A percentile compares a stretch with the other conserved stretches of the same genome.
phyloP scores from a whole-genome alignment of 805 yeast genomes.

The Spathaspora arborariae region DNA sequence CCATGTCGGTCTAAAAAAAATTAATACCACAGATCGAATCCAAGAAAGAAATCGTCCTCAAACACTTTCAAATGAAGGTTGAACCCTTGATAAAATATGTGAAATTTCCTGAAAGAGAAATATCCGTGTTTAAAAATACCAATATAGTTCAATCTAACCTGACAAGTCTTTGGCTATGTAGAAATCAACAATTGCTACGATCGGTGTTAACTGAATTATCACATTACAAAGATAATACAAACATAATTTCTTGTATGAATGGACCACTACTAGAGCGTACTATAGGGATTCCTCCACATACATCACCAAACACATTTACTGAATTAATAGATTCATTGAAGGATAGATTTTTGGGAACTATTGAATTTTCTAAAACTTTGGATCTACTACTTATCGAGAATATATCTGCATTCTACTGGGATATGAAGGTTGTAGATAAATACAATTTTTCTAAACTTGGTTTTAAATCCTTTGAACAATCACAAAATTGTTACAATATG shows the following conservation, averaged over 20 bases:
- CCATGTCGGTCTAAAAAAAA: no score
- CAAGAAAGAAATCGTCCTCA: no score
- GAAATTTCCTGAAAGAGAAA: not conserved
- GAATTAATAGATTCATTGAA: not conserved
- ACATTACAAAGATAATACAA: not conserved
- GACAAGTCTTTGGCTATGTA: not conserved
- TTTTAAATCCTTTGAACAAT: conserved; percentile 2
- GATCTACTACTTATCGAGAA: conserved; percentile 10
- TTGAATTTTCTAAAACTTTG: not conserved
- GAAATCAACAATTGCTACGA: not conserved
- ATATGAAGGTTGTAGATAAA: conserved; percentile 13
- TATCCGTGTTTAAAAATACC: not conserved
- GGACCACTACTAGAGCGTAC: not conserved
- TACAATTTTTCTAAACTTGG: conserved; percentile 8
- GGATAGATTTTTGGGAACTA: not conserved
- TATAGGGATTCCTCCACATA: not conserved
- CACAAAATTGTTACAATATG: conserved; percentile 12
- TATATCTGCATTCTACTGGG: conserved; percentile 35
- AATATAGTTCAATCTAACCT: not conserved
- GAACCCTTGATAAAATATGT: not conserved
- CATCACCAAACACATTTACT: not conserved
- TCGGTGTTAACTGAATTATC: not conserved
- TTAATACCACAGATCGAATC: no score
- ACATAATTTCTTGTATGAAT: conserved; percentile 1
- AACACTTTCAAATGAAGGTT: not conserved